Base-by-base conservation (phyloP, 2,329 filamentous ascomycete genomes). In the Colletotrichum sansevieriae region DNA sequence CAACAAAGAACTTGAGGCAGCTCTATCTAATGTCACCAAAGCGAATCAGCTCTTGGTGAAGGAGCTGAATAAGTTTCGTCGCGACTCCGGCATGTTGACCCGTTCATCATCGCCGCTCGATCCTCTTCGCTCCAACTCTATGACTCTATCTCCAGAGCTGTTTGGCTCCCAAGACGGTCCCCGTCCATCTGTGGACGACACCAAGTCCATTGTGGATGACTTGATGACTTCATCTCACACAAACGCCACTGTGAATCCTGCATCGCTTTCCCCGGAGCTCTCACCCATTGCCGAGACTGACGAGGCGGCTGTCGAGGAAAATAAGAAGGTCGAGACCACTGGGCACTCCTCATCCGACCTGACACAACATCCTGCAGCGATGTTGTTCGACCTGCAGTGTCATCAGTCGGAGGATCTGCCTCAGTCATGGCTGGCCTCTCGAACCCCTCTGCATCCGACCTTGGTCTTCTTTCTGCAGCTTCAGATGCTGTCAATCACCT, bases 381-480 rank as follows among this genome's bases (percentile, higher is more conserved):
- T 98, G 95, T 98, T 98, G 96, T 98, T 92, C 81, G 96, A 97
- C 96, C 96, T 97, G 96, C 96, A 92, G 96, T 99, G 96, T 98
- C 96, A 91, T 95, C 95, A 90, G 91, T 95, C 92, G 92, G 88
- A 84, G 86, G 87, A 87, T 82, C 84, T 83, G 80, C 81, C 83
- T 76, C 80, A 78, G 79, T 79, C 80, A 75, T 83, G 81, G 78
- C 76, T 73, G 78, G 77, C 76, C 75, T 83, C 80, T 73, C 83
- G 76, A 78, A 82, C 79, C 75, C 78, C 77, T 77, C 77, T 76
- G 73, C 76, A 76, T 68, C 78, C 78, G 71, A 74, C 76, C 73
- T 82, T 81, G 76, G 78, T 78, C 70, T 84, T 83, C 76, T 78
- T 77, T 77, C 84, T 86, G 74, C 85, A 87, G 77, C 84, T 88